These are phyloP conservation scores for Samsoniella hepiali DNA, from an alignment of 2,329 filamentous ascomycete species.

Conservation along the genomic window DNA sequence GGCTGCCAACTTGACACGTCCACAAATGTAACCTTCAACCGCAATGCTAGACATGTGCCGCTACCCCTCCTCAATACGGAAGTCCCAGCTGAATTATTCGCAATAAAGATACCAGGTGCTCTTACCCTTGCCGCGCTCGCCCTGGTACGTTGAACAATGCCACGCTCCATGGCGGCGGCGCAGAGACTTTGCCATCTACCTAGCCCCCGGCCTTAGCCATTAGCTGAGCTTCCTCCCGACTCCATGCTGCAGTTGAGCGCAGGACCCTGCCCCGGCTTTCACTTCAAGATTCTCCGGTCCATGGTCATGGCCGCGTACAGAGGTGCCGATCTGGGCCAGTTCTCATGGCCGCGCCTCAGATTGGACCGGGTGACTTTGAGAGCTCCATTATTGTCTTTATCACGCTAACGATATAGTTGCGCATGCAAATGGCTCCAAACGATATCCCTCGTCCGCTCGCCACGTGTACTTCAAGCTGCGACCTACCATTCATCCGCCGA, in stretches of 20 bases:
- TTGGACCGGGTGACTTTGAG: constrained; percentile 25
- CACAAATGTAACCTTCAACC: not conserved
- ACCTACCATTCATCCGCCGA: constrained; percentile 41
- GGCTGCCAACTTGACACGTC: not conserved
- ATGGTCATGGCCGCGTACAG: constrained; percentile 22
- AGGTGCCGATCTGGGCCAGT: constrained; percentile 33
- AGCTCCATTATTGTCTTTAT: constrained; percentile 26
- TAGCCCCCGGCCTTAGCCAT: not conserved
- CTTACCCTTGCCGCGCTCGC: not conserved
- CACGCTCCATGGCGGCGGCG: not conserved
- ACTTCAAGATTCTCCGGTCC: constrained; percentile 27
- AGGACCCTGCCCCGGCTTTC: constrained; percentile 22
- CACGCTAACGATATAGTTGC: constrained; percentile 25
- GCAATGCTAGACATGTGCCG: not conserved
- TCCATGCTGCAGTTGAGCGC: constrained; percentile 24
- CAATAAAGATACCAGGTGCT: not conserved
- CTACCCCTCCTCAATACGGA: not conserved
- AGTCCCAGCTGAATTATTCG: not conserved
- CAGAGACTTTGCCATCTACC: not conserved
- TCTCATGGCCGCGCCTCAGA: constrained; percentile 28
- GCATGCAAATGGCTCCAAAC: constrained; percentile 20
- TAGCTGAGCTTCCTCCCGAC: not conserved
- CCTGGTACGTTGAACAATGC: not conserved
- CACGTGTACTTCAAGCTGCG: constrained; percentile 35
- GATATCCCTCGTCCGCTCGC: constrained; percentile 26